Evolutionary conservation across 2,329 filamentous ascomycete species (phyloP), one percentile per base, ranked within the genome.

Genomic region (Diplocarpon rosae): DNA sequence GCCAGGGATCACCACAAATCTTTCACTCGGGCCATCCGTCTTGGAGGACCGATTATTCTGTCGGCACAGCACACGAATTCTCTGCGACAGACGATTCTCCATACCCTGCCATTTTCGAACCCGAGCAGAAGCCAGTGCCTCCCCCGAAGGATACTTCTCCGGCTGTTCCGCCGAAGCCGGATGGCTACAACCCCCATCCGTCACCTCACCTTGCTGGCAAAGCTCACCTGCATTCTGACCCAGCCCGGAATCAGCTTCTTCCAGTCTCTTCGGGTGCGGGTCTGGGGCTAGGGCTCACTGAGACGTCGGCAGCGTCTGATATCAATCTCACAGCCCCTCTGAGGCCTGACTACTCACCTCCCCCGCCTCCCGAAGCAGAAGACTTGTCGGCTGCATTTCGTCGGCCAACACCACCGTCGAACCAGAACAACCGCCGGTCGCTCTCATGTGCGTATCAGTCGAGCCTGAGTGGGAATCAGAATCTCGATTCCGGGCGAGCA

Each of bases 111-210:
- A 46, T 16, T 20, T 39, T 11, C 14, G 62, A 64, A 13, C 54
- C 57, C 1, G 58, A 62, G 15, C 56, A 63, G 17, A 59, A 60
- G 44, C 65, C 65, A 17, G 60, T 62, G 11, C 63, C 66, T 11
- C 66, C 68, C 34, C 64, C 66, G 0, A 72, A 69, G 47, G 65
- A 37, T 17, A 24, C 20, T 3, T 48, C 47, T 63, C 50, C 53
- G 16, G 48, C 39, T 2, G 48, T 54, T 28, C 54, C 53, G 11
- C 53, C 52, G 6, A 59, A 57, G 35, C 47, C 50, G 10, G 52
- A 55, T 3, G 46, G 47, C 7, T 56, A 59, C 46, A 59, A 52
- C 33, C 54, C 56, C 2, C 39, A 50, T 28, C 52, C 52, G 7
- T 58, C 55, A 29, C 54, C 59, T 24, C 42, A 45, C 2, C 45